Evolutionary conservation across 768 basidiomycete genomes (phyloP), one percentile per base, ranked within the genome.

Genomic region (Clathrus columnatus): DNA sequence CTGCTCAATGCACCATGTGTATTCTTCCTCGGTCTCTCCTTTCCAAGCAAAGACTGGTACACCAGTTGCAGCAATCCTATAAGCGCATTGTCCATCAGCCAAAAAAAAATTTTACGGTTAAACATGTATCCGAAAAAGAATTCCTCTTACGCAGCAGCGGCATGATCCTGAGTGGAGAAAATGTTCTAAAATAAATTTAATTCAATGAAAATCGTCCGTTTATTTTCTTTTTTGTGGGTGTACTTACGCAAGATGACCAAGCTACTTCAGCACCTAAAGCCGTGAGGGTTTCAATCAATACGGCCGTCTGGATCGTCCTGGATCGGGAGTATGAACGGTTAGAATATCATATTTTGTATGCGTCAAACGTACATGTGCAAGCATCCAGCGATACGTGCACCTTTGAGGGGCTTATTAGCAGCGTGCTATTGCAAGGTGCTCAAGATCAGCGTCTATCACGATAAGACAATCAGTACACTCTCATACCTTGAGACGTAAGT

Each of bases 11-110:
- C 94, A 98, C 96, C 96, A 99, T 61, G 72, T 67, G 74, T 97
- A 98, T 70, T 99, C 96, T 72, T 97, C 96, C 68, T 98, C 96
- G 46, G 94, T 94, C 78, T 99, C 96, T 55, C 96, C 96, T 77
- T 99, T 99, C 96, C 96, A 99, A 42, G 96, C 96, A 67, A 84
- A 99, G 65, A 98, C 96, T 61, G 96, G 96, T 54, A 98, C 90
- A 62, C 95, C 95, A 57, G 96, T 98, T 17, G 93, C 95, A 61
- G 95, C 95, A 61, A 97, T 97, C 61, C 89, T 91, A 54, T 10
- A 27, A 32, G 41, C 28, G 23, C 28, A 18, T 26, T 21, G 24
- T 7, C 14, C 36, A 42, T 44, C 20, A 5, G 45, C 43, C 59
- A 26, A 36, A 60, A 20, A 43, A 47, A 54, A 23, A 1, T 16